Evolutionary conservation across 2,329 filamentous ascomycete genomes (phyloP).

Genomic region (Rutstroemia sp.): DNA sequence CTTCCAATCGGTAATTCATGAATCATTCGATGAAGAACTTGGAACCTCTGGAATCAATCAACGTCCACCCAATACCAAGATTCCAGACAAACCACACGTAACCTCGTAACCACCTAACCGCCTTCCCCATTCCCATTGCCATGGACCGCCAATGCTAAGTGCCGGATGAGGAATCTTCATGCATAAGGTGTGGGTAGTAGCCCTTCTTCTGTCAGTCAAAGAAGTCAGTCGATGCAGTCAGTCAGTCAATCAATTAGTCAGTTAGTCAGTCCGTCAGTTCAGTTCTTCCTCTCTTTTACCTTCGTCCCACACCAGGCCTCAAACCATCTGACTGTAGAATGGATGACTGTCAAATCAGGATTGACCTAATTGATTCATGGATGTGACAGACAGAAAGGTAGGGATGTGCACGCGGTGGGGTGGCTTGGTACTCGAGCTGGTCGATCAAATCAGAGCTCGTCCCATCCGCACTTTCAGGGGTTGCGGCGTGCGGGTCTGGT

Average conservation of each 20-base stretch:
- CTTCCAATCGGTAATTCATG: too few relatives aligned
- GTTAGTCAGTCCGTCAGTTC: too few relatives aligned
- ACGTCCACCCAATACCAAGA: not conserved
- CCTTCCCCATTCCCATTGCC: not conserved
- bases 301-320: not conserved
- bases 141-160: not conserved
- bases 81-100: not conserved
- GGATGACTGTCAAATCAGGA: constrained; percentile 2
- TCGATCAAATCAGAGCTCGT: constrained; percentile 3
- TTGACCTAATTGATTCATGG: not conserved
- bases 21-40: too few relatives aligned
- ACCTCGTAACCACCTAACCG: not conserved
- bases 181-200: not conserved
- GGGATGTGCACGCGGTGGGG: not conserved
- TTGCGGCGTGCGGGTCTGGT: not conserved
- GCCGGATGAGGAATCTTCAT: not conserved
- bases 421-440: not conserved
- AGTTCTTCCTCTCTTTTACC: too few relatives aligned
- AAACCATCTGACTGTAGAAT: not conserved
- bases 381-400: not conserved
- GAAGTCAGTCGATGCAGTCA: too few relatives aligned
- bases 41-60: not conserved
- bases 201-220: not conserved
- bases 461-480: not conserved
- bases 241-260: too few relatives aligned